Evolutionary conservation across 331 rosid species (phyloP).

Genomic region (Spiraea crenata): DNA sequence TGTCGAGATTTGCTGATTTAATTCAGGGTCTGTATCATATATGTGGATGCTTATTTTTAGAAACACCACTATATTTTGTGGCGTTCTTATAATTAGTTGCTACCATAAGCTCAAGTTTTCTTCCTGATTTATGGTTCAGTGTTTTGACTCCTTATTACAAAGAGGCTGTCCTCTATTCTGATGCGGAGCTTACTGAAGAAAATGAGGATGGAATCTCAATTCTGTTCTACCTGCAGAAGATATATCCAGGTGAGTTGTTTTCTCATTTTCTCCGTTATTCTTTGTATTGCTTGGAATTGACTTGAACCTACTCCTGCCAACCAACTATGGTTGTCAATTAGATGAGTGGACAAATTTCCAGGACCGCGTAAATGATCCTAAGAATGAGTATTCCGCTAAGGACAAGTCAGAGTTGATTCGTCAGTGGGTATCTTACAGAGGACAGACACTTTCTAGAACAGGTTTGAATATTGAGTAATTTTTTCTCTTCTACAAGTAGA

Average conservation of each 20-base stretch:
- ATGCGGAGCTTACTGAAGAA: conserved; percentile 56
- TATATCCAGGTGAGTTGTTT: conserved; percentile 81
- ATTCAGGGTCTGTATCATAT: conserved; percentile 1
- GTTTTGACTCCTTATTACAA: conserved; percentile 96
- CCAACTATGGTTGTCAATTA: conserved; percentile 26
- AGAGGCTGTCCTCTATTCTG: conserved; percentile 83
- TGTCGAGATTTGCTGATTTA: not conserved
- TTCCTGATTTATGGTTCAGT: conserved; percentile 44
- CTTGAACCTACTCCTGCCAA: conserved; percentile 18
- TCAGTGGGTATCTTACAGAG: conserved; percentile 94
- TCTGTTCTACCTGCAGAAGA: conserved; percentile 83
- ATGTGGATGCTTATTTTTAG: conserved; percentile 16
- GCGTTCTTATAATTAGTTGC: conserved; percentile 13
- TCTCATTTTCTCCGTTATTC: conserved; percentile 22
- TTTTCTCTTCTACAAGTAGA: conserved; percentile 11
- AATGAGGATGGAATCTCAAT: conserved; percentile 95
- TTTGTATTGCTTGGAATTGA: conserved; percentile 14
- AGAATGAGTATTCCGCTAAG: conserved; percentile 7
- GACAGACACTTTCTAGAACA: conserved; percentile 94
- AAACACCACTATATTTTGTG: not conserved
- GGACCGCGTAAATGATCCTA: conserved; percentile 45
- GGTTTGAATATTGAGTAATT: conserved; percentile 46
- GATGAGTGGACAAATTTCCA: conserved; percentile 87
- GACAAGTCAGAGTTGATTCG: conserved; percentile 44
- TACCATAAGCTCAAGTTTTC: conserved; percentile 23